Evolutionary conservation across 495 filamentous ascomycete genomes (phyloP).

Genomic region (Immersiella caudata): DNA sequence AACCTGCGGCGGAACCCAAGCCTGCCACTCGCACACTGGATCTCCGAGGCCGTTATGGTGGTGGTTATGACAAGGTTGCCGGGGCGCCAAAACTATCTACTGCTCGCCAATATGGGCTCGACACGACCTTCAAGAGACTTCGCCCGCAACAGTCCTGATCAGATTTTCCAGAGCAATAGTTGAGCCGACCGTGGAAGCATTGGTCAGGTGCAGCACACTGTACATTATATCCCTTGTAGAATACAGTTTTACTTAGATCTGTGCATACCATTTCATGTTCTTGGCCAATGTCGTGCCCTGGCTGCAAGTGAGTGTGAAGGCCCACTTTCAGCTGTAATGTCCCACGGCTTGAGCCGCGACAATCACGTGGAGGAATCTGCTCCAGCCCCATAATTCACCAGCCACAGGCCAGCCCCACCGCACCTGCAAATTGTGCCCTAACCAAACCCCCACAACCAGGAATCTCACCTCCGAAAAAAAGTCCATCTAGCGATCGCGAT

Average conservation of each 20-base stretch:
- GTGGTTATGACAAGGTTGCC: too few species aligned
- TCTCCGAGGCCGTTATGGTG: background rate
- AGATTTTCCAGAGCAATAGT: too few species aligned
- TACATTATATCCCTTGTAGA: conserved; percentile 12
- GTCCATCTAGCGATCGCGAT: background rate
- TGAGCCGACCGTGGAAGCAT: too few species aligned
- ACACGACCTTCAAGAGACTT: background rate
- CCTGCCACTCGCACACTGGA: background rate
- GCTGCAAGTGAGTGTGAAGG: background rate
- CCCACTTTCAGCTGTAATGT: too few species aligned
- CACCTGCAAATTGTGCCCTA: conserved; percentile 20
- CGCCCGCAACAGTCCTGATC: background rate
- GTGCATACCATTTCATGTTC: background rate
- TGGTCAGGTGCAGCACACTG: background rate
- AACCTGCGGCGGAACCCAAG: conserved; percentile 9
- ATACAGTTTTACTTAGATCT: background rate
- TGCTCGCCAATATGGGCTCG: conserved; percentile 13
- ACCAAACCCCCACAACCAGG: conserved; percentile 21
- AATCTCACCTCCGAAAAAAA: conserved; percentile 12
- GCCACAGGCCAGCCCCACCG: background rate
- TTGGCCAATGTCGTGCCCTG: background rate
- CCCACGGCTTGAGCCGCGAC: too few species aligned
- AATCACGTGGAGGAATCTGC: too few species aligned
- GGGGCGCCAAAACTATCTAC: conserved; percentile 12
- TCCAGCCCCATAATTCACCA: background rate